Evolutionary conservation across 805 yeast genomes (phyloP).

Genomic region (Kockiozyma suomiensis): DNA sequence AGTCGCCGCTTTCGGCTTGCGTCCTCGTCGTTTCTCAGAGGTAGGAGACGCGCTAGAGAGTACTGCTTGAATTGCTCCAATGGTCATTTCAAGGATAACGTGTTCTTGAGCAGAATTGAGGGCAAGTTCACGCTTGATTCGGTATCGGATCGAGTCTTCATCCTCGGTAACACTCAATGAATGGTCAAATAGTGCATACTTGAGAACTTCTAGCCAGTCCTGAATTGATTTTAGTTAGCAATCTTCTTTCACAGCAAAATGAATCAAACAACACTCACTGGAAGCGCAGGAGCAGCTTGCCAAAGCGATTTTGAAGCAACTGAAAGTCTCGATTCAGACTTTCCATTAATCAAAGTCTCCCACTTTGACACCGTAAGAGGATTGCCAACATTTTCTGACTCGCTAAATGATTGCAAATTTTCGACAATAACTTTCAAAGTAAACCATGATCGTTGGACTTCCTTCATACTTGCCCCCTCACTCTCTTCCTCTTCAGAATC

Average conservation of each 20-base stretch:
- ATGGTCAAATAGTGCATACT: constrained; percentile 24
- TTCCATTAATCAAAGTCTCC: constrained; percentile 12
- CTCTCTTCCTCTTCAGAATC: constrained; percentile 19
- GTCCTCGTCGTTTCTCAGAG: neutral
- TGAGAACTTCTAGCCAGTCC: constrained; percentile 18
- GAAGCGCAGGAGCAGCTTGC: constrained; percentile 11
- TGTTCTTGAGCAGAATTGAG: constrained; percentile 21
- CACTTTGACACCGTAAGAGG: constrained; percentile 7
- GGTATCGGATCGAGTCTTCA: constrained; percentile 8
- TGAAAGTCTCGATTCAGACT: constrained; percentile 26
- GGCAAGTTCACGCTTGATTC: constrained; percentile 7
- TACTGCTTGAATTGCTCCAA: constrained; percentile 24
- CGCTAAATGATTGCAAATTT: constrained; percentile 17
- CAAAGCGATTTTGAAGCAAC: constrained; percentile 28
- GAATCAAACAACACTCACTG: constrained; percentile 3
- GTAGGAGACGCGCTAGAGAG: neutral
- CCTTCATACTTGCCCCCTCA: neutral
- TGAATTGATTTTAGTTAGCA: neutral
- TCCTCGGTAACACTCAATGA: constrained; percentile 10
- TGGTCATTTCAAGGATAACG: constrained; percentile 20
- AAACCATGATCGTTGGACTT: constrained; percentile 15
- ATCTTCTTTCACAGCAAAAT: neutral
- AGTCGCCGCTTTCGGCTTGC: neutral
- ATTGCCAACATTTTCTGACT: constrained; percentile 14
- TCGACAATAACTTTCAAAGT: constrained; percentile 23